These are phyloP conservation scores for Conidiobolus incongruus DNA, from an alignment of 371 early-diverging fungal genomes.

Conservation along the genomic window DNA sequence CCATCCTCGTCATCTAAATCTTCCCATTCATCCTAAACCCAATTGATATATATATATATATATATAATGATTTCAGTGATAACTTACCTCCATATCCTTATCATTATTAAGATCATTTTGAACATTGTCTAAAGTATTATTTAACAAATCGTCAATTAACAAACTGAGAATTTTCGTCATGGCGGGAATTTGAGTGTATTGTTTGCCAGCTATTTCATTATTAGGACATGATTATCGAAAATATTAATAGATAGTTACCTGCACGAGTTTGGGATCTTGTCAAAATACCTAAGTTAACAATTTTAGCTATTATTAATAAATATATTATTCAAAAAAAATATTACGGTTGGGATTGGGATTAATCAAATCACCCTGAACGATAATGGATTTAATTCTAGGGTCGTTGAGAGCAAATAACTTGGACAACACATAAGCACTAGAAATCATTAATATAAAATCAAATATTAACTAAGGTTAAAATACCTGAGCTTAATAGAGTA, in stretches of 20 bases:
- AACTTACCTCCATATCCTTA: no score
- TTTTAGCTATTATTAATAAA: not conserved
- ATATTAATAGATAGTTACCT: constrained; percentile 4
- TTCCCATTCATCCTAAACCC: no score
- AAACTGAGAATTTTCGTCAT: constrained; percentile 63
- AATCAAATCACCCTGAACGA: constrained; percentile 62
- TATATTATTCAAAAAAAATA: not conserved
- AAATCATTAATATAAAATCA: constrained; percentile 4
- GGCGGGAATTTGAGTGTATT: constrained; percentile 51
- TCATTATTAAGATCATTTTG: no score
- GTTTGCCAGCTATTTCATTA: constrained; percentile 43
- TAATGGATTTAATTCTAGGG: constrained; percentile 33
- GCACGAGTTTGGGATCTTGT: constrained; percentile 12
- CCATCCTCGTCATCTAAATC: no score
- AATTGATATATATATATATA: no score
- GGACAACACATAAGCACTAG: constrained; percentile 51
- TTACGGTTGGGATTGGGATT: constrained; percentile 32
- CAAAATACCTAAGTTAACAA: constrained; percentile 10
- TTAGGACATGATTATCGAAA: not conserved
- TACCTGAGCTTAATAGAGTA: constrained; percentile 57
- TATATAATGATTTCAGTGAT: no score
- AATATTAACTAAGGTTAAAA: not conserved
- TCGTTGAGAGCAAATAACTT: constrained; percentile 41
- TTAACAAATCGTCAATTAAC: constrained; percentile 45
- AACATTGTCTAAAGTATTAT: no score